A percentile compares a stretch with the other conserved stretches of the same genome.
Conservation (phyloP, 805 yeast genomes). For the Kluyveromyces siamensis region DNA sequence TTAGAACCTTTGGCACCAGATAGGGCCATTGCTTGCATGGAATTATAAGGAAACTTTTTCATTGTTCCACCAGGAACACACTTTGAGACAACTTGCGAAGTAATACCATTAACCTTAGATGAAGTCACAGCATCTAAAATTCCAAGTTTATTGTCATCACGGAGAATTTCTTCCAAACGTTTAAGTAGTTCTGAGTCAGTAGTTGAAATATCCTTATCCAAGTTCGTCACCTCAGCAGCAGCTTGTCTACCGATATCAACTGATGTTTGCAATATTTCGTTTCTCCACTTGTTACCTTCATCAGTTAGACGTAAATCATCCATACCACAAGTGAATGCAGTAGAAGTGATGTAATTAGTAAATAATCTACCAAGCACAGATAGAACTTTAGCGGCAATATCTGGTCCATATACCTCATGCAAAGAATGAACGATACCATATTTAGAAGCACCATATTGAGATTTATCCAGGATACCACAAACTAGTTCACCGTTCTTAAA, state of each 20-base stretch:
- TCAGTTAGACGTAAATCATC: slow-evolving; percentile 89
- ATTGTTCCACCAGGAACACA: slow-evolving; percentile 96
- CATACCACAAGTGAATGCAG: slow-evolving; percentile 99
- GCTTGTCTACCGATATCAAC: slow-evolving; percentile 82
- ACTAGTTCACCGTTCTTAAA: slow-evolving; percentile 81
- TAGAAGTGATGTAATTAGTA: slow-evolving; percentile 85
- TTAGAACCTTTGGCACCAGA: slow-evolving; percentile 99
- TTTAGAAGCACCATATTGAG: slow-evolving; percentile 97
- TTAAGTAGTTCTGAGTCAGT: slow-evolving; percentile 71
- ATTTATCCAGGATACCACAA: slow-evolving; percentile 91
- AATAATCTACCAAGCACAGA: slow-evolving; percentile 92
- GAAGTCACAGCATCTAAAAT: slow-evolving; percentile 93
- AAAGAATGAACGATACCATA: slow-evolving; percentile 94
- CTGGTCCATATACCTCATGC: slow-evolving; percentile 92
- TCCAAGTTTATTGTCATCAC: slow-evolving; percentile 89
- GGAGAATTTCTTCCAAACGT: slow-evolving; percentile 86
- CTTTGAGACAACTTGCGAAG: slow-evolving; percentile 87
- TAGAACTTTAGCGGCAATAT: slow-evolving; percentile 78
- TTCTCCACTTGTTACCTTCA: slow-evolving; percentile 87
- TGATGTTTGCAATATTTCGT: slow-evolving; percentile 67
- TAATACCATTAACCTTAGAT: slow-evolving; percentile 82
- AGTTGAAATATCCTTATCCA: slow-evolving; percentile 41
- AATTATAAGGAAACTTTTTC: slow-evolving; percentile 90
- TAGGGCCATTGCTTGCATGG: slow-evolving; percentile 98
- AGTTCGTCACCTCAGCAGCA: slow-evolving; percentile 88